These are phyloP conservation scores for Coemansia sp. DNA, from an alignment of 192 early-diverging fungal genomes.

Conservation along the genomic window DNA sequence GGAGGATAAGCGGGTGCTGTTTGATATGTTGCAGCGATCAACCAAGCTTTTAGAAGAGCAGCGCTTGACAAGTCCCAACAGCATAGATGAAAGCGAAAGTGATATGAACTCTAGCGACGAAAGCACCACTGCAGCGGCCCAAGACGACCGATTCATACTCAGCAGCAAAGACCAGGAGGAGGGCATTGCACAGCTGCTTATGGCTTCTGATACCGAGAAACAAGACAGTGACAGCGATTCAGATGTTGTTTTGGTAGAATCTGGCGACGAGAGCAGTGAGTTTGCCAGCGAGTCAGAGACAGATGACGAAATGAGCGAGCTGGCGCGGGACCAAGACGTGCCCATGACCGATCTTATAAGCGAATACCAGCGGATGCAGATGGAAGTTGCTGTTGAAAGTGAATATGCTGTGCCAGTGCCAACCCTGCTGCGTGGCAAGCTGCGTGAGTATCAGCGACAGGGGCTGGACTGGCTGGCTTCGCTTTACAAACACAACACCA, in stretches of 20 bases:
- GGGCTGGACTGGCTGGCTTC: slow-evolving; percentile 83
- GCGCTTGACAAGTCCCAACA: slow-evolving; percentile 15
- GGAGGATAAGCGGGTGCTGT: slow-evolving; percentile 64
- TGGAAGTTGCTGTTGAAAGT: background rate
- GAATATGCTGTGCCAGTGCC: slow-evolving; percentile 41
- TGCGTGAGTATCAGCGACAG: slow-evolving; percentile 79
- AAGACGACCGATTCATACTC: background rate
- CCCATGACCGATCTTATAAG: slow-evolving; percentile 59
- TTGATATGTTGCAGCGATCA: slow-evolving; percentile 71
- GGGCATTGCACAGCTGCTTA: too few species aligned
- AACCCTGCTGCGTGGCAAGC: slow-evolving; percentile 65
- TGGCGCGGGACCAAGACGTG: slow-evolving; percentile 65
- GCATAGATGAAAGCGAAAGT: background rate
- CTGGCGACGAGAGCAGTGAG: background rate
- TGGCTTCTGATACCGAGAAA: too few species aligned
- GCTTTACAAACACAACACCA: slow-evolving; percentile 85
- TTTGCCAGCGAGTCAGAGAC: slow-evolving; percentile 11
- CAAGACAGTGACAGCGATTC: too few species aligned
- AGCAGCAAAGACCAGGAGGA: too few species aligned
- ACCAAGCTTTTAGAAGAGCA: slow-evolving; percentile 65
- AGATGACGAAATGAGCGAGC: slow-evolving; percentile 54
- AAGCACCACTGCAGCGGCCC: background rate
- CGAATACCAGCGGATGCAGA: slow-evolving; percentile 50
- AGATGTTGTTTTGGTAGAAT: too few species aligned
- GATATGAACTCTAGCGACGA: background rate